Evolutionary conservation across 2,329 filamentous ascomycete genomes (phyloP).

Genomic region (Penicillium paneum): DNA sequence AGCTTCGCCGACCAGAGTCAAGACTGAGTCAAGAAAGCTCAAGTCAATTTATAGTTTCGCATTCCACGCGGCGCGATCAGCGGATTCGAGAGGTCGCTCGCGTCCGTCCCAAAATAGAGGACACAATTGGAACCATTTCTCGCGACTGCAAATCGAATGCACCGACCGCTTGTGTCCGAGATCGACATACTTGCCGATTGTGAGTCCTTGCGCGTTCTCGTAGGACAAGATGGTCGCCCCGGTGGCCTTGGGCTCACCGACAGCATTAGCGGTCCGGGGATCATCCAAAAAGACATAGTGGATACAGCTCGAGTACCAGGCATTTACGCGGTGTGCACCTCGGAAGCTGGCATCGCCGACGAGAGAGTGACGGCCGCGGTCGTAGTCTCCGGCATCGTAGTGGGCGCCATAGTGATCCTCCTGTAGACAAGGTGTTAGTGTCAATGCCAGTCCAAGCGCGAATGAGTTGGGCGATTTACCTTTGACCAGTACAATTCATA

Average conservation of each 20-base stretch:
- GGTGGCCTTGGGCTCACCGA: slow-evolving; percentile 67
- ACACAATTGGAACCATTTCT: slow-evolving; percentile 40
- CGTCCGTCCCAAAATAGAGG: slow-evolving; percentile 51
- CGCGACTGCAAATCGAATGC: slow-evolving; percentile 22
- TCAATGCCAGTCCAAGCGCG: neutral
- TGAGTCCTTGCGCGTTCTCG: slow-evolving; percentile 70
- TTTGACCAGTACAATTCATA: slow-evolving; percentile 79
- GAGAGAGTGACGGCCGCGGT: slow-evolving; percentile 59
- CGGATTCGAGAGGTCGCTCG: slow-evolving; percentile 43
- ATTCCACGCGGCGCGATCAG: slow-evolving; percentile 48
- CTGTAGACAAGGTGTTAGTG: slow-evolving; percentile 27
- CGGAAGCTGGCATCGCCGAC: slow-evolving; percentile 56
- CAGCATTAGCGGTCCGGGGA: slow-evolving; percentile 53
- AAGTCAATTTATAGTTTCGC: slow-evolving; percentile 40
- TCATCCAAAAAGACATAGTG: slow-evolving; percentile 61
- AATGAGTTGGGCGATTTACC: slow-evolving; percentile 38
- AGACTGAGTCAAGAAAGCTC: neutral
- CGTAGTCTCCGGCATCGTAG: slow-evolving; percentile 55
- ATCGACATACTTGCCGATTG: slow-evolving; percentile 69
- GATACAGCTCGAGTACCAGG: slow-evolving; percentile 57
- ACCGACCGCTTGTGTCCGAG: slow-evolving; percentile 66
- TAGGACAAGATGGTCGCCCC: slow-evolving; percentile 69
- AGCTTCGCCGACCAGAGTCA: neutral
- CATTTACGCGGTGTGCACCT: slow-evolving; percentile 55
- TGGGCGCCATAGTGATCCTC: slow-evolving; percentile 61